phyloP scores from a whole-genome alignment of 164 flowering plant genomes.

The Stephania yunnanensis region DNA sequence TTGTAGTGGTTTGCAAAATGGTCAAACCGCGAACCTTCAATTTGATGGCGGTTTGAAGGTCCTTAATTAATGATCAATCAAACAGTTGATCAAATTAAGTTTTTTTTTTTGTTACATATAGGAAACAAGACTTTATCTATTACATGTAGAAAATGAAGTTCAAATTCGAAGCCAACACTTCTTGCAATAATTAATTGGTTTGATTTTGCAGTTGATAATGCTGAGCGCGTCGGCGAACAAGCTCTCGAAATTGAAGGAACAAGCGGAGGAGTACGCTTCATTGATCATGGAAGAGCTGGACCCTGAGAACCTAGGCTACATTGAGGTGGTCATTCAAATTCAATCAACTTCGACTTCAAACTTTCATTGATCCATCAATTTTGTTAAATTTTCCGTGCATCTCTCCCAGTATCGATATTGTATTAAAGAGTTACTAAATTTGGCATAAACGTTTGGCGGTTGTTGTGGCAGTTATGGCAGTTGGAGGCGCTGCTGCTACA shows the following conservation, averaged over 20 bases:
- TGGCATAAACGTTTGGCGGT: too few species aligned
- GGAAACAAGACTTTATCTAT: too few species aligned
- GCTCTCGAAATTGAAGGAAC: constrained; percentile 73
- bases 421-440: too few species aligned
- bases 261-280: constrained; percentile 81
- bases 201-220: constrained; percentile 60
- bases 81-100: not conserved
- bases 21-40: too few species aligned
- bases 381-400: too few species aligned
- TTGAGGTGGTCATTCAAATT: constrained; percentile 52
- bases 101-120: not conserved
- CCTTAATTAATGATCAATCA: not conserved
- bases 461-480: constrained; percentile 74
- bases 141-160: too few species aligned
- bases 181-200: too few species aligned
- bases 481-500: constrained; percentile 77
- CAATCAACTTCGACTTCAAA: not conserved
- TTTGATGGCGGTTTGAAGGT: too few species aligned
- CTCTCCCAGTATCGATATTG: too few species aligned
- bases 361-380: too few species aligned
- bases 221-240: constrained; percentile 97
- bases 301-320: constrained; percentile 82
- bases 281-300: constrained; percentile 97
- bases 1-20: too few species aligned
- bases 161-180: too few species aligned